Conservation (phyloP, 495 filamentous ascomycete genomes). For the Penicillium diatomitis region DNA sequence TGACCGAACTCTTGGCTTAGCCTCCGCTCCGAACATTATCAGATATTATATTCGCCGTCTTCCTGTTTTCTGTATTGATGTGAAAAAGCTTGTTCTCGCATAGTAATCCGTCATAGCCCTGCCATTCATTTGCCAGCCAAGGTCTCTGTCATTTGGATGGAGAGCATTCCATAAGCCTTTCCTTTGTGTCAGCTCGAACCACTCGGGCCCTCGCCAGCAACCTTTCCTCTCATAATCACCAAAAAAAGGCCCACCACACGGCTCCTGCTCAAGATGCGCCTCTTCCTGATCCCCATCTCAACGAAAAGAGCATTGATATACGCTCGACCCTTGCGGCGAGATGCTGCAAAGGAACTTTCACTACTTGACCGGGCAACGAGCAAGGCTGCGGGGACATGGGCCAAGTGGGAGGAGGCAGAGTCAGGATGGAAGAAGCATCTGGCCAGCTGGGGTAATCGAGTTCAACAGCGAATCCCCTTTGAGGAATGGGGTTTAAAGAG, state of each 20-base stretch:
- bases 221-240: background rate
- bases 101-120: no score
- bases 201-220: background rate
- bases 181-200: background rate
- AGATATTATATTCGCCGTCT: background rate
- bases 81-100: no score
- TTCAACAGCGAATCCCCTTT: constrained; percentile 79
- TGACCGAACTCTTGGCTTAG: background rate
- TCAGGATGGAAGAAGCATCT: constrained; percentile 79
- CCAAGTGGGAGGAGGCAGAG: constrained; percentile 75
- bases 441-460: constrained; percentile 75
- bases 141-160: no score
- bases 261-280: constrained; percentile 55
- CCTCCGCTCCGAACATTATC: background rate
- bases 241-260: background rate
- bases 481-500: constrained; percentile 98
- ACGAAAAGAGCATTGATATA: constrained; percentile 88
- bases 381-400: constrained; percentile 68
- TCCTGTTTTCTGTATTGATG: no score
- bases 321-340: constrained; percentile 60
- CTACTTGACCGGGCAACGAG: constrained; percentile 53
- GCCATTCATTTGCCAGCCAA: no score
- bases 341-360: constrained; percentile 39
- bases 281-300: constrained; percentile 92
- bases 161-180: no score